Base-by-base conservation (phyloP, 1,284 basidiomycete species). In the Microbotryum intermedium region DNA sequence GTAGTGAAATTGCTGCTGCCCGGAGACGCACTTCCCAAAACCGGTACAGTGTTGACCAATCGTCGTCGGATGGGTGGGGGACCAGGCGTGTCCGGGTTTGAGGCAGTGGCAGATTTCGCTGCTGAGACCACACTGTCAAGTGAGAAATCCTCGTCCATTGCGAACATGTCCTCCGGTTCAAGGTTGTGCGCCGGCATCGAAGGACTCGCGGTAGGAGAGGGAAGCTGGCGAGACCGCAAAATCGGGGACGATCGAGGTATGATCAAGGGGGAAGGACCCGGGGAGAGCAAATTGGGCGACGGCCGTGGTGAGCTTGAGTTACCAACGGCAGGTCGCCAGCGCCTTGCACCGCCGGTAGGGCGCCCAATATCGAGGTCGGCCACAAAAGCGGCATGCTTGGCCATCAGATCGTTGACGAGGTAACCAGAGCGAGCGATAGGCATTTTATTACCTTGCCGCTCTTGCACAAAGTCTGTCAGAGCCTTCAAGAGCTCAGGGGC, bases 351-450 rank as follows among this genome's bases (percentile, higher is more conserved):
- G 10, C 84, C 73, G 50, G 89, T 79, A 0, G 83, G 82, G 28
- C 76, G 75, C 0, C 92, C 90, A 42, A 95, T 80, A 74, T 97
- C 93, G 70, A 93, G 84, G 50, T 80, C 64, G 1, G 79, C 80
- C n/a, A 93, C 74, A 87, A 89, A 97, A 1, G 84, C 84, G 30
- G 79, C 78, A 69, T 90, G 82, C 57, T 81, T 83, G 61, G 79
- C 79, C 76, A 90, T 77, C 6, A 86, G 80, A 26, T 78, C 76
- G 4, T 80, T 76, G n/a, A 84, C 74, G 13, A 88, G 77, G 2
- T 76, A 71, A 18, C 79, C 77, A 0, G 82, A 84, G 3, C 89
- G 79, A 6, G 86, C 80, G 5, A 86, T 77, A 20, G 69, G 66
- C 0, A 84, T 79, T 69, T 87, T 86, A 47, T 80, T 77, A 3